A percentile compares a stretch with the other conserved stretches of the same genome.
phyloP scores from a whole-genome alignment of 768 basidiomycete species.

The Pisolithus microcarpus region DNA sequence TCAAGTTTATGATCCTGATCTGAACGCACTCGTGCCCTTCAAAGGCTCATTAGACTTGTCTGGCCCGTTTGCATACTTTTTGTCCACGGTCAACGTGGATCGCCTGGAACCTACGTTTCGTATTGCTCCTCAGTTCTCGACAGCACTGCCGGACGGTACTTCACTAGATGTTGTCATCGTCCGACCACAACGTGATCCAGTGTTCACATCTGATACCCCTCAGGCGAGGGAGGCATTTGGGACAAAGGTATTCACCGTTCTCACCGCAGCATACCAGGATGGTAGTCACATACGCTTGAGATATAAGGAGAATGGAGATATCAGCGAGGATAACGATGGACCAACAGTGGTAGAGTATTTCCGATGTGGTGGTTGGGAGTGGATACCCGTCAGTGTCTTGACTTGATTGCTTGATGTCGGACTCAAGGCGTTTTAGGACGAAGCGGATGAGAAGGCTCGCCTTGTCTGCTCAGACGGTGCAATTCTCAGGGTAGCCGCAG shows the following conservation, averaged over 20 bases:
- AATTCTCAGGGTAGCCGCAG: slow-evolving; percentile 52
- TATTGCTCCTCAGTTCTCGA: slow-evolving; percentile 58
- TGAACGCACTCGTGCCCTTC: slow-evolving; percentile 42
- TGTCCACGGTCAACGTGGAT: slow-evolving; percentile 77
- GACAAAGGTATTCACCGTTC: slow-evolving; percentile 43
- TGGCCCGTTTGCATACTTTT: slow-evolving; percentile 84
- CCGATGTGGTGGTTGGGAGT: slow-evolving; percentile 76
- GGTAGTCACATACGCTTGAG: slow-evolving; percentile 62
- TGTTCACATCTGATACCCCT: slow-evolving; percentile 33
- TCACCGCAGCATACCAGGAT: slow-evolving; percentile 68
- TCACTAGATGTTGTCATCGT: slow-evolving; percentile 72
- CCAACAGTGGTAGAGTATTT: slow-evolving; percentile 67
- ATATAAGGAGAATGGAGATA: slow-evolving; percentile 42
- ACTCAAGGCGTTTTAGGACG: slow-evolving; percentile 37
- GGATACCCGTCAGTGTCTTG: slow-evolving; percentile 61
- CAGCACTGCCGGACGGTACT: slow-evolving; percentile 35
- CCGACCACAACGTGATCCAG: slow-evolving; percentile 61
- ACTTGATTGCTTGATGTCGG: slow-evolving; percentile 1
- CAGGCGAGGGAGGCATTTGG: slow-evolving; percentile 45
- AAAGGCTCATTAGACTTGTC: slow-evolving; percentile 38
- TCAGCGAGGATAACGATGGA: slow-evolving; percentile 38
- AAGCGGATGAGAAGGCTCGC: slow-evolving; percentile 54
- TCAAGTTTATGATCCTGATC: slow-evolving; percentile 51
- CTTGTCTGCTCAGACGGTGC: slow-evolving; percentile 77
- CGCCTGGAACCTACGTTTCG: slow-evolving; percentile 78